These are phyloP conservation scores for Candida glucosophila DNA, from an alignment of 1,139 yeast genomes.

Conservation along the genomic window DNA sequence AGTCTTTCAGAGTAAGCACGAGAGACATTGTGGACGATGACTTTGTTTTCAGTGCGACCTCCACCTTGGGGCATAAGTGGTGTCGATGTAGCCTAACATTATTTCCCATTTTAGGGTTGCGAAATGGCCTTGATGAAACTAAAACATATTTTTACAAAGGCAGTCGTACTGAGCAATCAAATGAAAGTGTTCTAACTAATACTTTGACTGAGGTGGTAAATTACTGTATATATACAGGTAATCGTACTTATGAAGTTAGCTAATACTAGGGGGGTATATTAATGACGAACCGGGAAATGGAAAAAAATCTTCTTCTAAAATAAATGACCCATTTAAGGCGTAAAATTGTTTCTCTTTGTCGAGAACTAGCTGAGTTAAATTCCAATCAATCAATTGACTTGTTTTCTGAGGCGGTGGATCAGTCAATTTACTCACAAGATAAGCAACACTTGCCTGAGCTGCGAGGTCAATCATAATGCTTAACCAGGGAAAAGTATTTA, in stretches of 20 bases:
- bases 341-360: too few relatives aligned
- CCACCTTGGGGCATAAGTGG: constrained; percentile 31
- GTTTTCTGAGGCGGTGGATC: constrained; percentile 38
- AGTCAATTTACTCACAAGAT: constrained; percentile 44
- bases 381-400: constrained; percentile 21
- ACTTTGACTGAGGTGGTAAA: constrained; percentile 13
- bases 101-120: constrained; percentile 29
- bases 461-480: constrained; percentile 45
- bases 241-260: constrained; percentile 10
- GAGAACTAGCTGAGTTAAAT: constrained; percentile 20
- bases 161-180: constrained; percentile 7
- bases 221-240: constrained; percentile 22
- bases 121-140: constrained; percentile 27
- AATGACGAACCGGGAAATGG: too few relatives aligned
- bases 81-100: constrained; percentile 27
- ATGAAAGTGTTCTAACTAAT: constrained; percentile 8
- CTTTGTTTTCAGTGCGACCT: constrained; percentile 12
- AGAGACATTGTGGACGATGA: constrained; percentile 6
- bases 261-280: too few relatives aligned
- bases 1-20: constrained; percentile 15
- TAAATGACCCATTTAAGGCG: too few relatives aligned
- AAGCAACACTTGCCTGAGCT: constrained; percentile 49
- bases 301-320: too few relatives aligned
- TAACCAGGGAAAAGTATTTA: constrained; percentile 33
- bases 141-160: constrained; percentile 21